phyloP scores from a whole-genome alignment of 495 filamentous ascomycete genomes.

The Stereocaulon alpinum region DNA sequence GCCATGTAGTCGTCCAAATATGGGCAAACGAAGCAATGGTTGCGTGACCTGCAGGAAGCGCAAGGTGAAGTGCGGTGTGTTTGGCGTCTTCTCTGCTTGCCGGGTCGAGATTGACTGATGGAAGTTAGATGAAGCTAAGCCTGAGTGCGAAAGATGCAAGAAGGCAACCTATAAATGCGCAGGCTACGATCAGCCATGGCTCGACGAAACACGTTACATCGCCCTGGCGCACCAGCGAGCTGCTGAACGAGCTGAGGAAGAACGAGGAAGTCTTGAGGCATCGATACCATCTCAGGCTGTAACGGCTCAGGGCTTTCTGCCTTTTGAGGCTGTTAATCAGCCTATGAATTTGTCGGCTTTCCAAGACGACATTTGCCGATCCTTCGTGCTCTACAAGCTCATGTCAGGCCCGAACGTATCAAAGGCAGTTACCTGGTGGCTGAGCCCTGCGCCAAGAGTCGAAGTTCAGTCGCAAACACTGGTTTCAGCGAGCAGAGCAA shows the following conservation, averaged over 20 bases:
- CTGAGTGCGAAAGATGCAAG: slow-evolving; percentile 7
- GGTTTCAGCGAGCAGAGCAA: slow-evolving; percentile 12
- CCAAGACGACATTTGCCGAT: slow-evolving; percentile 10
- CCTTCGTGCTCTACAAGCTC: slow-evolving; percentile 7
- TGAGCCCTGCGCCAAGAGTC: slow-evolving; percentile 3
- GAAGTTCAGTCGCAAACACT: slow-evolving; percentile 9
- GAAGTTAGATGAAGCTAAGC: slow-evolving; percentile 10
- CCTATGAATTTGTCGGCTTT: slow-evolving; percentile 7
- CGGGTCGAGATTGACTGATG: background rate
- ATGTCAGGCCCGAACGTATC: background rate
- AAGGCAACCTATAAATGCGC: slow-evolving; percentile 14
- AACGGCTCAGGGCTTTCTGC: slow-evolving; percentile 6
- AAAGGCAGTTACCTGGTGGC: slow-evolving; percentile 9
- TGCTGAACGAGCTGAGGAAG: background rate
- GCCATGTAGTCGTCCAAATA: background rate
- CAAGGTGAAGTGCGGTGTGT: slow-evolving; percentile 34
- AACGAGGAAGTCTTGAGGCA: background rate
- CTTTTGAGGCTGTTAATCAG: background rate
- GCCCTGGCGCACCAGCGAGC: background rate
- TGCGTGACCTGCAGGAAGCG: slow-evolving; percentile 38
- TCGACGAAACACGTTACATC: background rate
- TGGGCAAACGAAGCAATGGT: slow-evolving; percentile 30
- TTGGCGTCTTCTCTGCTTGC: background rate
- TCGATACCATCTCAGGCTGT: background rate
- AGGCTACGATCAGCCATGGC: slow-evolving; percentile 13